These are phyloP conservation scores for Sanguinoderma infundibulare DNA, from an alignment of 1,284 basidiomycete species.

Conservation along the genomic window DNA sequence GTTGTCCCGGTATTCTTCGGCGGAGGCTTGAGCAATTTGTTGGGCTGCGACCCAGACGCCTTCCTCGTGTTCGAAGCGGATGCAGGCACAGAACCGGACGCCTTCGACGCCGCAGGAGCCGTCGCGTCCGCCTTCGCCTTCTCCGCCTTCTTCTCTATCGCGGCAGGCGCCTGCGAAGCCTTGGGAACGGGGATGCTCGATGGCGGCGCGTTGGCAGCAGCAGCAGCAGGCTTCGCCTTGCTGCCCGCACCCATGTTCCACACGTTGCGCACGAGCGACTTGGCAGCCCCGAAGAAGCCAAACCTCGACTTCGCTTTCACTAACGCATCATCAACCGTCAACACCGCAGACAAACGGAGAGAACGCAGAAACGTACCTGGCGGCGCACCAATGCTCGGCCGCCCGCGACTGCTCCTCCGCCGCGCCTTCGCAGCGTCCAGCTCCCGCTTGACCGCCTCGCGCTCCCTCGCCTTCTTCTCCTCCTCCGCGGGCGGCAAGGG, in stretches of 20 bases:
- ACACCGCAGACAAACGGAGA: not conserved
- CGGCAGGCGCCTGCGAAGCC: conserved; percentile 6
- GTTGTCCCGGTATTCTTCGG: conserved; percentile 18
- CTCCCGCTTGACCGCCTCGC: conserved; percentile 61
- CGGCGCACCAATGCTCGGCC: conserved; percentile 31
- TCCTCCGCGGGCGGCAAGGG: conserved; percentile 37
- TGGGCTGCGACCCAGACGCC: conserved; percentile 18
- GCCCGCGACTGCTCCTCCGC: conserved; percentile 65
- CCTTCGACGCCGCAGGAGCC: conserved; percentile 6
- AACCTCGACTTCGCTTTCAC: conserved; percentile 40
- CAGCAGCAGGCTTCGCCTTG: conserved; percentile 21
- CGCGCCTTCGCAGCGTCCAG: conserved; percentile 65
- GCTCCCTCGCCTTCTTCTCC: conserved; percentile 49
- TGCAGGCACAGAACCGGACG: conserved; percentile 3
- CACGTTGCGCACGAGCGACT: conserved; percentile 43
- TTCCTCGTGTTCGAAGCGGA: conserved; percentile 13
- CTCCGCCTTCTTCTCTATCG: conserved; percentile 13
- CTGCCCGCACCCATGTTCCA: conserved; percentile 40
- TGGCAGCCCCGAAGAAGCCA: conserved; percentile 44
- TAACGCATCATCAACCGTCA: conserved; percentile 5
- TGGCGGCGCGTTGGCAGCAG: conserved; percentile 12
- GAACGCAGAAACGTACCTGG: conserved; percentile 29
- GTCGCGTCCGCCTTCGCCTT: conserved; percentile 15
- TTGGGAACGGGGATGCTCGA: conserved; percentile 33
- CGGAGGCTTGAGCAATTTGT: conserved; percentile 26